Percentiles rank a stretch among this genome's conserved stretches.
These are phyloP conservation scores for Wickerhamiella hasegawae DNA, from an alignment of 805 yeast genomes.

Conservation along the genomic window DNA sequence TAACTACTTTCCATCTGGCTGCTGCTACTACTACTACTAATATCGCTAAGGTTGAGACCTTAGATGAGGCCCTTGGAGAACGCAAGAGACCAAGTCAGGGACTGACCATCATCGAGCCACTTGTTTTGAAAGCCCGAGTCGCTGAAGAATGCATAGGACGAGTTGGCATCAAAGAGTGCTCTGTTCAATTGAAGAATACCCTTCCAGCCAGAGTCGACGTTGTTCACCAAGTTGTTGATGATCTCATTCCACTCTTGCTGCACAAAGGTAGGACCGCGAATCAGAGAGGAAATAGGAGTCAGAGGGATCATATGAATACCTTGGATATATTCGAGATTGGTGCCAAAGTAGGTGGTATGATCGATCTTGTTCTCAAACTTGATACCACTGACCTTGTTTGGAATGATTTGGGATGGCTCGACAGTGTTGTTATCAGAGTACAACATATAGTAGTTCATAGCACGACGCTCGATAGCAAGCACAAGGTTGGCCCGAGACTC, in stretches of 20 bases:
- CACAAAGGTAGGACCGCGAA: conserved; percentile 37
- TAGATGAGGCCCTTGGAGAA: conserved; percentile 30
- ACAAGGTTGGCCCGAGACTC: conserved; percentile 41
- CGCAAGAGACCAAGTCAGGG: conserved; percentile 68
- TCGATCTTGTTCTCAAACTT: conserved; percentile 56
- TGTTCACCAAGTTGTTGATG: conserved; percentile 26
- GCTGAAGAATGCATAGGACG: conserved; percentile 44
- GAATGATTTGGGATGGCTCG: conserved; percentile 35
- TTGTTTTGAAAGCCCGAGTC: conserved; percentile 31
- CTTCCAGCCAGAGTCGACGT: conserved; percentile 43
- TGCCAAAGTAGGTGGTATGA: conserved; percentile 59
- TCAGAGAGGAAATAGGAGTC: conserved; percentile 42
- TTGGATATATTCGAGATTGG: conserved; percentile 44
- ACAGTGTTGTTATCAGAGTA: conserved; percentile 32
- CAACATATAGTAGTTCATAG: conserved; percentile 42
- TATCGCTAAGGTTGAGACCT: neutral
- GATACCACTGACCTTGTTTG: conserved; percentile 53
- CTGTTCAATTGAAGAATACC: conserved; percentile 52
- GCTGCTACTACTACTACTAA: neutral
- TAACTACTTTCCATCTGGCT: conserved; percentile 1
- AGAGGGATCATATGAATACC: conserved; percentile 70
- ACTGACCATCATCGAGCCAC: conserved; percentile 64
- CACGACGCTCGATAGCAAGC: conserved; percentile 36
- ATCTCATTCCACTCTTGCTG: conserved; percentile 42
- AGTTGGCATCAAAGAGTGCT: conserved; percentile 51